phyloP scores from a whole-genome alignment of 2,329 filamentous ascomycete genomes.

The Capronia coronata region DNA sequence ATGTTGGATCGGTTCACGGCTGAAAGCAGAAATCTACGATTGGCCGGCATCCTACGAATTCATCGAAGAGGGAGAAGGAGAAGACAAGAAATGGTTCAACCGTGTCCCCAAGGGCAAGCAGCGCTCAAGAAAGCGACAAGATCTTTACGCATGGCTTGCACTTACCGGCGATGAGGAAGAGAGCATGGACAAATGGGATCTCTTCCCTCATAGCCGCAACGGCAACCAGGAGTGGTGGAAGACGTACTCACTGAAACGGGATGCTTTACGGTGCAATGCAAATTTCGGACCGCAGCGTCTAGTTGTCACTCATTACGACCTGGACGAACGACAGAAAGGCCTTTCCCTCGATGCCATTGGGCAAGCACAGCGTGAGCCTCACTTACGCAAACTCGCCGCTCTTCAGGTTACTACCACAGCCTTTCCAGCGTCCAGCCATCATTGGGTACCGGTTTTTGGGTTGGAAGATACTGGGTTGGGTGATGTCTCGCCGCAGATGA shows the following conservation, averaged over 20 bases:
- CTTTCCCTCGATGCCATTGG: not conserved
- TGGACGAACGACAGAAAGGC: not conserved
- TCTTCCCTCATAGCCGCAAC: constrained; percentile 19
- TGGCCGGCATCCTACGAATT: constrained; percentile 21
- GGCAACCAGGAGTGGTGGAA: constrained; percentile 15
- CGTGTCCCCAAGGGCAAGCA: not conserved
- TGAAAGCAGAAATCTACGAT: constrained; percentile 20
- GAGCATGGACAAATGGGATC: constrained; percentile 25
- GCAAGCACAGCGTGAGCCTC: not conserved
- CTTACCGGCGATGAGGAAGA: constrained; percentile 17
- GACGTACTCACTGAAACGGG: constrained; percentile 17
- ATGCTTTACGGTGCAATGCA: constrained; percentile 4
- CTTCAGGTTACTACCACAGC: constrained; percentile 6
- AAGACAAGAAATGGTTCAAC: constrained; percentile 1
- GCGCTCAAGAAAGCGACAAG: constrained; percentile 17
- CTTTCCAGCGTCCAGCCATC: constrained; percentile 15
- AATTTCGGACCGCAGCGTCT: constrained; percentile 13
- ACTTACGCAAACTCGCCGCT: not conserved
- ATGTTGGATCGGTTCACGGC: constrained; percentile 20
- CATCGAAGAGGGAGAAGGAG: not conserved
- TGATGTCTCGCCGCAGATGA: not conserved
- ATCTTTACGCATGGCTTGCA: constrained; percentile 24
- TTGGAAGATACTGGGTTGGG: not conserved
- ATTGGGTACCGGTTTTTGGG: not conserved
- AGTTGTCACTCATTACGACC: not conserved